Evolutionary conservation across 305 asterid species (phyloP).

Genomic region (Fraxinus ornus): DNA sequence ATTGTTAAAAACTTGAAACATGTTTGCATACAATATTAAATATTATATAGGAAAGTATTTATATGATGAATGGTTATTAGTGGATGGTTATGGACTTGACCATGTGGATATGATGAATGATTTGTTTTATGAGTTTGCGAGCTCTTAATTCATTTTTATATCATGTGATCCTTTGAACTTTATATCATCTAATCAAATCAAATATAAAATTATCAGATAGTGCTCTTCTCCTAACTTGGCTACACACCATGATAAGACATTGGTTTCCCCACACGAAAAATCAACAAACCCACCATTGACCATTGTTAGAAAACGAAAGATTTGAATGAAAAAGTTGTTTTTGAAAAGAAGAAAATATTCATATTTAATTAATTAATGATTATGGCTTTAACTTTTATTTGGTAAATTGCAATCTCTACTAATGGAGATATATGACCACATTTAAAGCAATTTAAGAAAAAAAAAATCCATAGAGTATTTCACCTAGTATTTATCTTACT

Average conservation of each 20-base stretch:
- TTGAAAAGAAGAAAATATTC: neutral
- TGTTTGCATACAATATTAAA: no score
- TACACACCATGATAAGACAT: neutral
- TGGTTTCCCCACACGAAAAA: neutral
- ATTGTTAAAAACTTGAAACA: no score
- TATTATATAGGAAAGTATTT: no score
- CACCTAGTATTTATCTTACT: neutral
- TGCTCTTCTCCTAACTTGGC: neutral
- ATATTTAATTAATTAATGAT: neutral
- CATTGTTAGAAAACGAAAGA: neutral
- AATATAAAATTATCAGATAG: neutral
- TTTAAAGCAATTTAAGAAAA: neutral
- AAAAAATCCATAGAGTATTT: neutral
- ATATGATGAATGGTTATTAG: no score
- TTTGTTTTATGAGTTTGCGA: no score
- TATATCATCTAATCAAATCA: neutral
- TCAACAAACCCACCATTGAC: neutral
- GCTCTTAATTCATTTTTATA: no score
- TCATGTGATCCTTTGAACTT: slow-evolving; percentile 31
- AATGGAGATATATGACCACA: neutral
- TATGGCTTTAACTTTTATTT: neutral
- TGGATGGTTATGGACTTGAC: no score
- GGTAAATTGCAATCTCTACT: neutral
- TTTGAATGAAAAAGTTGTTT: neutral
- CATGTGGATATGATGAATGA: no score